Conservation (phyloP, 169 alveolate species). For the Plasmodium gonderi region DNA sequence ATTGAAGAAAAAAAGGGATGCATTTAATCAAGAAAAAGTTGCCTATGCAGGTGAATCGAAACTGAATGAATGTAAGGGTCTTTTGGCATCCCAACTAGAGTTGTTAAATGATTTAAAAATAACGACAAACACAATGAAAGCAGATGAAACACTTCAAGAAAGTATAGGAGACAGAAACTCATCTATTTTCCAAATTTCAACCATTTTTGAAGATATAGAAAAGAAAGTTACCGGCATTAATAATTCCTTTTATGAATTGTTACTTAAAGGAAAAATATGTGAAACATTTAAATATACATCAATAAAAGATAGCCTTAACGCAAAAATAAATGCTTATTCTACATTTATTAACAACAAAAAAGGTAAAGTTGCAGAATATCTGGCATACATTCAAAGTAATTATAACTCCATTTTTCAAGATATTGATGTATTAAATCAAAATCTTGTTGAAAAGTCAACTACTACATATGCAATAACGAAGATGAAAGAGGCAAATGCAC, state of each 20-base stretch:
- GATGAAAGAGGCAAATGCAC: background rate
- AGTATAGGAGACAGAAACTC: background rate
- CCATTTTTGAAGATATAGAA: background rate
- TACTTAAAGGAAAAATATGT: background rate
- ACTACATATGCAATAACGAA: background rate
- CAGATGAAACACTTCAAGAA: background rate
- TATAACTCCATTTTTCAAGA: background rate
- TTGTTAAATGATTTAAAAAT: background rate
- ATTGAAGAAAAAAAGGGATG: background rate
- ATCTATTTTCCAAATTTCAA: background rate
- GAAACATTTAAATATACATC: background rate
- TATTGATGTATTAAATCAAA: background rate
- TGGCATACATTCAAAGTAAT: background rate
- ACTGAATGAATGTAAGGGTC: background rate
- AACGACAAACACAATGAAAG: background rate
- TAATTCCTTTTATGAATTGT: background rate
- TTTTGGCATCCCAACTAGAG: background rate
- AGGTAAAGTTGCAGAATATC: background rate
- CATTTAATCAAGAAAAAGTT: background rate
- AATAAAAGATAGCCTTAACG: background rate
- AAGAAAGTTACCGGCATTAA: background rate
- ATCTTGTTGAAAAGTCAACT: background rate
- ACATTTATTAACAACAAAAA: background rate
- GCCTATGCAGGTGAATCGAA: background rate
- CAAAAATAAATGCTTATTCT: background rate